Base-by-base conservation (phyloP, 768 basidiomycete species). In the Mycena rebaudengoi region DNA sequence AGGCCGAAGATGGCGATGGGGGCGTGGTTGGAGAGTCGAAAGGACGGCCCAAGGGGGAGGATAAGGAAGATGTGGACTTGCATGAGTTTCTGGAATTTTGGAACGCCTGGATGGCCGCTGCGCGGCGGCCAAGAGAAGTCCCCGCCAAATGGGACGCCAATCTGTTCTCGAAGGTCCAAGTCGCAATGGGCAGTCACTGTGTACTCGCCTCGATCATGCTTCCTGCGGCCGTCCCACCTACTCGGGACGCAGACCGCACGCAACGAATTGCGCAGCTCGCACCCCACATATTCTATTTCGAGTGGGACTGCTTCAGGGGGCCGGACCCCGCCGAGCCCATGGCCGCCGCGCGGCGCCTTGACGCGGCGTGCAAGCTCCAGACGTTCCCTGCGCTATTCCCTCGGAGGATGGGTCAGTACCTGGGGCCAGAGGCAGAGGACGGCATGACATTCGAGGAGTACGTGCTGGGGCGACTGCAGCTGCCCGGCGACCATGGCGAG, bases 261-360 rank as follows among this genome's bases (percentile, higher is more conserved):
- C 20, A 29, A 20, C 20, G 40, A 18, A 25, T 7, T 11, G 5
- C 44, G n/a, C 13, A 30, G 20, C 21, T 53, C 20, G 51, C 26
- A 2, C 44, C 44, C 53, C 40, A 43, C 23, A 13, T 54, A n/a
- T 54, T 54, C 40, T 54, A 54, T 26, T 13, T 54, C 10, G 53
- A 54, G 40, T 54, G 53, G 53, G 53, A 43, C 53, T 54, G 53
- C 41, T 54, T 54, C 53, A 41, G 41, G 28, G 40, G 28, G 20
- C 40, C 40, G 18, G n/a, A 41, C 33, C 53, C 40, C 2, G 53
- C 16, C 26, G 53, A 50, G 2, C n/a, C 48, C n/a, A 1, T 50
- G 10, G n/a, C 48, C 5, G 20, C 48, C n/a, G 48, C 28, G 32
- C 30, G 30, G n/a, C 48, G 30, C n/a, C 29, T 50, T 14, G n/a